phyloP scores from a whole-genome alignment of 495 filamentous ascomycete species.

The Lepidopterella palustris region DNA sequence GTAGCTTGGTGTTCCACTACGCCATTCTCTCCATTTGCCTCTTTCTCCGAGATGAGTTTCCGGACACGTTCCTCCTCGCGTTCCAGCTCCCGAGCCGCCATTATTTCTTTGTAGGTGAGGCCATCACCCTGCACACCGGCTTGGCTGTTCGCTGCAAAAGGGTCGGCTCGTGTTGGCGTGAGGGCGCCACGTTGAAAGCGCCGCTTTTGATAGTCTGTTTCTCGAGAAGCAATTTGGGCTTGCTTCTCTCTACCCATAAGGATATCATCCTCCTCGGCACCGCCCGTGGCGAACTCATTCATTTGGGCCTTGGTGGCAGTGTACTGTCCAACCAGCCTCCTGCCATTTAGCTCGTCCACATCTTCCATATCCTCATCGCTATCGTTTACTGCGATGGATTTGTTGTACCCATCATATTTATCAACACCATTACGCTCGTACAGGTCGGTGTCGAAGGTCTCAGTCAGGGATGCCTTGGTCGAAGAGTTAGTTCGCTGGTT shows the following conservation, averaged over 20 bases:
- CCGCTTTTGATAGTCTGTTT: conserved; percentile 97
- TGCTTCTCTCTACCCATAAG: conserved; percentile 81
- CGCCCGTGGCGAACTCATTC: conserved; percentile 84
- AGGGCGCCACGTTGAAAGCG: conserved; percentile 73
- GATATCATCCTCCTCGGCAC: conserved; percentile 84
- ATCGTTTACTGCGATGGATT: conserved; percentile 67
- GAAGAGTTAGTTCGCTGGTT: conserved; percentile 84
- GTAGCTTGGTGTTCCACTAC: conserved; percentile 22
- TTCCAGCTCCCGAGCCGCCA: conserved; percentile 86
- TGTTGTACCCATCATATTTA: conserved; percentile 87
- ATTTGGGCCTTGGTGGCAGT: conserved; percentile 87
- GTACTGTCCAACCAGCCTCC: conserved; percentile 90
- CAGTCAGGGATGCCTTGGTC: conserved; percentile 91
- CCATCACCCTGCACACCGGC: conserved; percentile 60
- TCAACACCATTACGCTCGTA: conserved; percentile 73
- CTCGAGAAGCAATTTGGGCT: conserved; percentile 80
- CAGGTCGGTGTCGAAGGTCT: conserved; percentile 86
- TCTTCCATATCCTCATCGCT: conserved; percentile 81
- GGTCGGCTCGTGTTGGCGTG: conserved; percentile 82
- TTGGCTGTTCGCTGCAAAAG: conserved; percentile 71
- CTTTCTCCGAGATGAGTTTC: conserved; percentile 71
- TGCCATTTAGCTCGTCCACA: conserved; percentile 63
- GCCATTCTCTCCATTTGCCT: conserved; percentile 52
- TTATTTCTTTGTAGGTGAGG: conserved; percentile 83
- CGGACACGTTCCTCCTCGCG: conserved; percentile 88